Conservation (phyloP, 75 land plant species). For the Pseudotsuga menziesii region DNA sequence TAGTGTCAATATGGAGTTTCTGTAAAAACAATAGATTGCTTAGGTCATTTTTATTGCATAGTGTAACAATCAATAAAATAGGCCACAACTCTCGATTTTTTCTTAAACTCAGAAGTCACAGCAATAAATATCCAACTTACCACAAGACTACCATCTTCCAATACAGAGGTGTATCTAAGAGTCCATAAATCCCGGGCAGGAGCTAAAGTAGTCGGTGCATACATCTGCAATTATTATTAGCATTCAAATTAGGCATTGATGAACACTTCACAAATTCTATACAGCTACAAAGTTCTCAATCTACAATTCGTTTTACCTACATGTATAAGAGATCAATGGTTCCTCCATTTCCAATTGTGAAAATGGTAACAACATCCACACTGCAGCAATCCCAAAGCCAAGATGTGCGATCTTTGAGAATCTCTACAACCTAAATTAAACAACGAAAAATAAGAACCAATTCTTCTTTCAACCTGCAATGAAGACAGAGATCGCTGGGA, state of each 20-base stretch:
- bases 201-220: slow-evolving; percentile 85
- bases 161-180: slow-evolving; percentile 63
- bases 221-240: slow-evolving; percentile 32
- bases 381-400: slow-evolving; percentile 88
- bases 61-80: no score
- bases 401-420: slow-evolving; percentile 81
- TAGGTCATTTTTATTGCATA: no score
- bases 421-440: slow-evolving; percentile 58
- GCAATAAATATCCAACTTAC: slow-evolving; percentile 31
- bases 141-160: slow-evolving; percentile 89
- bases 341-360: slow-evolving; percentile 78
- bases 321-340: slow-evolving; percentile 80
- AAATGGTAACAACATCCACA: slow-evolving; percentile 48
- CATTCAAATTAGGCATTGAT: neutral
- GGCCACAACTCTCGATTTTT: neutral
- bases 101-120: slow-evolving; percentile 12
- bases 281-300: neutral
- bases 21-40: no score
- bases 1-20: no score
- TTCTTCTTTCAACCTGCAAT: neutral
- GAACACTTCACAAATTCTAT: neutral
- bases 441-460: neutral
- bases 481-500: neutral
- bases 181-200: slow-evolving; percentile 85
- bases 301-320: slow-evolving; percentile 47